phyloP scores from a whole-genome alignment of 2,329 filamentous ascomycete genomes.

The Ustulina deusta region DNA sequence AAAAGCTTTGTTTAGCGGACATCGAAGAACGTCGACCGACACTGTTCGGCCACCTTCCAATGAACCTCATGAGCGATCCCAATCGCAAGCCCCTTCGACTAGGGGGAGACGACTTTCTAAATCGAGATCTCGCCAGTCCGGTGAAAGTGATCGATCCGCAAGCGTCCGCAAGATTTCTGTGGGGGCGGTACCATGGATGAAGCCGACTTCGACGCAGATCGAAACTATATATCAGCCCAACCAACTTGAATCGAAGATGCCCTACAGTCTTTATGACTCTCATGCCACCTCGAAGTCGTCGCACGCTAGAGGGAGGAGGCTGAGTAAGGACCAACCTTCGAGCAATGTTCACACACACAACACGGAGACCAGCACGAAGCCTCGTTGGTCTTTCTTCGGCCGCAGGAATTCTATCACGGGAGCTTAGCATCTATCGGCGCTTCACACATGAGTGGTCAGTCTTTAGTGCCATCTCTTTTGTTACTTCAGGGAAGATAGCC shows the following conservation, averaged over 20 bases:
- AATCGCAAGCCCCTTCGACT: constrained; percentile 28
- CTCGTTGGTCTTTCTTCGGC: constrained; percentile 38
- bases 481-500: constrained; percentile 4
- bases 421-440: constrained; percentile 10
- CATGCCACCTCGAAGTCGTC: constrained; percentile 19
- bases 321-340: constrained; percentile 34
- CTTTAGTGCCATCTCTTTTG: constrained; percentile 1
- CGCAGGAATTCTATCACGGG: constrained; percentile 32
- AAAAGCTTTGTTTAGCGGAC: constrained; percentile 31
- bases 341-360: constrained; percentile 15
- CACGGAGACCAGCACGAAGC: constrained; percentile 4
- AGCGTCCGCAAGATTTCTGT: constrained; percentile 28
- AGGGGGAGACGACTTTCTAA: constrained; percentile 45
- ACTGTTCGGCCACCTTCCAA: constrained; percentile 28
- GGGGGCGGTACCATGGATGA: constrained; percentile 28
- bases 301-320: constrained; percentile 28
- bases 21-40: constrained; percentile 30
- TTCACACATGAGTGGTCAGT: not conserved
- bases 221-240: constrained; percentile 30
- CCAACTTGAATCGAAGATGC: constrained; percentile 21
- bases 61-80: constrained; percentile 12
- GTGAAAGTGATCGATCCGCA: constrained; percentile 27
- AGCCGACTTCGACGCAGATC: constrained; percentile 24
- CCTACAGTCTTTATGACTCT: constrained; percentile 16
- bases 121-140: constrained; percentile 26